Evolutionary conservation across 345 rosid genomes (phyloP), one percentile per base, ranked within the genome.

Genomic region (Cardamine chenopodiifolia): DNA sequence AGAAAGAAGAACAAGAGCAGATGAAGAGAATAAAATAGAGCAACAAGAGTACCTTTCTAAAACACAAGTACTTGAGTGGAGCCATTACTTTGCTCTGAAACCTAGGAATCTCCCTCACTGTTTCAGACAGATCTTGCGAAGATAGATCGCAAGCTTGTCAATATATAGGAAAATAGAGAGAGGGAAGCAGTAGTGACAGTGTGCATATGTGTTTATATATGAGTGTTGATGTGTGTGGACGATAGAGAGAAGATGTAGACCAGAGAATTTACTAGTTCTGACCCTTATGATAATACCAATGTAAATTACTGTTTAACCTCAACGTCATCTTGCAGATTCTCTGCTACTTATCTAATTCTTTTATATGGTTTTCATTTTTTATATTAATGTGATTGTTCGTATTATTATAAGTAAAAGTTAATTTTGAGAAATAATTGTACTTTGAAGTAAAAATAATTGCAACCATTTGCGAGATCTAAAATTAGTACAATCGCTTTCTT

Each of bases 41-140:
- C 42, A 89, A 71, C 73, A 83, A 15, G 47, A 74, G 77, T 72
- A 85, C 78, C 80, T 82, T 86, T 60, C 81, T 82, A 74, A 66
- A 81, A 78, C 81, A 75, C 65, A 84, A 83, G 85, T 64, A 58
- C 72, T 54, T 9, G 23, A 78, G 75, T 76, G 76, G 71, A 79
- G 83, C 79, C 95, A 86, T 87, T 25, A 23, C 19, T 69, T 66
- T 52, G 17, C 71, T 68, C 73, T 74, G 76, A 69, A 74, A 80
- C 77, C 80, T 75, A 73, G 62, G 34, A 56, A 67, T 49, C 57
- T 34, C 31, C 57, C 61, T 70, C 60, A 10, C 80, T 76, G 23
- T 70, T 68, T 76, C 35, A 65, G 81, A 59, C 75, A 76, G 75
- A 79, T 74, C 82, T 65, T 39, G 66, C 18, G 23, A 68, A 18